A percentile compares a stretch with the other conserved stretches of the same genome.
Conservation (phyloP, 805 yeast genomes). For the Kazachstania martiniae region DNA sequence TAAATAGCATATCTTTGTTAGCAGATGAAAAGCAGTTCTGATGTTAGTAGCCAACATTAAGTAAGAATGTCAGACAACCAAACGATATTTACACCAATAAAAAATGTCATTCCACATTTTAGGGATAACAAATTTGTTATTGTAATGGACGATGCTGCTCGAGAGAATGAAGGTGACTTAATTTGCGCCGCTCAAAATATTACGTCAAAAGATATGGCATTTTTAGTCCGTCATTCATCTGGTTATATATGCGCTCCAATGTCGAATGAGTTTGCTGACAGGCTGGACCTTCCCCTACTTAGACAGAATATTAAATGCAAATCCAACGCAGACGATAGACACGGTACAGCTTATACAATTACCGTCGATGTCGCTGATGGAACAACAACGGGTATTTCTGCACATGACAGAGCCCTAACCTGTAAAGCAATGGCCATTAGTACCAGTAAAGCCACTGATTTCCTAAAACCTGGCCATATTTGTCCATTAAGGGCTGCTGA, state of each 20-base stretch:
- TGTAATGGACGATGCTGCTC: slow-evolving; percentile 93
- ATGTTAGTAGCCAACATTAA: no score
- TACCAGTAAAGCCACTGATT: slow-evolving; percentile 44
- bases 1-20: no score
- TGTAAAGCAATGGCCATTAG: slow-evolving; percentile 55
- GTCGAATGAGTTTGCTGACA: slow-evolving; percentile 65
- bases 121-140: slow-evolving; percentile 50
- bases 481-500: slow-evolving; percentile 86
- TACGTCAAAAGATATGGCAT: slow-evolving; percentile 86
- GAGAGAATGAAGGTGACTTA: slow-evolving; percentile 97
- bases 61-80: no score
- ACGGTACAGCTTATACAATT: slow-evolving; percentile 93
- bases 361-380: slow-evolving; percentile 81
- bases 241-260: slow-evolving; percentile 94
- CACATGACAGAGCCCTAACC: slow-evolving; percentile 85
- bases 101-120: slow-evolving; percentile 24
- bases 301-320: slow-evolving; percentile 19
- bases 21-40: no score
- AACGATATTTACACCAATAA: slow-evolving; percentile 20
- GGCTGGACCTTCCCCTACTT: slow-evolving; percentile 73
- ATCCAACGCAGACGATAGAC: slow-evolving; percentile 54
- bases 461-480: slow-evolving; percentile 88
- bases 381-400: slow-evolving; percentile 94
- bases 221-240: slow-evolving; percentile 72
- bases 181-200: slow-evolving; percentile 81